Evolutionary conservation across 208 protist species (phyloP).

Genomic region (Trichomonas gallinae): DNA sequence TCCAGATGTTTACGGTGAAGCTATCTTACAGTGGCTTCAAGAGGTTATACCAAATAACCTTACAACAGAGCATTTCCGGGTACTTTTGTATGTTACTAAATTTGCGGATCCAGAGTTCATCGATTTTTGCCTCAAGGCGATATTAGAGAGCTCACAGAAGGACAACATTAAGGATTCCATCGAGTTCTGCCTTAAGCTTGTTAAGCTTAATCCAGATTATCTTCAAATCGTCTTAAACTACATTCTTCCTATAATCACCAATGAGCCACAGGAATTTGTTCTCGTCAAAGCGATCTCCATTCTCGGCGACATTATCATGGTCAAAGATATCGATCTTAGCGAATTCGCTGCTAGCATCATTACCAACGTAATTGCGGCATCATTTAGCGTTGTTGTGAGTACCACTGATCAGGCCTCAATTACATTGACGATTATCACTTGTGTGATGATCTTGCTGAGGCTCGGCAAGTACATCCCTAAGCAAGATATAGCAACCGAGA

Average conservation of each 20-base stretch:
- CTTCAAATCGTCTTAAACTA: neutral
- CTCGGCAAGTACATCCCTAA: neutral
- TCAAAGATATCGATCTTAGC: neutral
- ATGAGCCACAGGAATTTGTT: neutral
- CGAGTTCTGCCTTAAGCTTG: neutral
- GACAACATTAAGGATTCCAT: neutral
- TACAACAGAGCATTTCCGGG: neutral
- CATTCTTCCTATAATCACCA: neutral
- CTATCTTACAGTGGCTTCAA: neutral
- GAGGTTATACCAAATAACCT: neutral
- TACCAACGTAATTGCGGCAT: neutral
- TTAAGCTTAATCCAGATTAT: neutral
- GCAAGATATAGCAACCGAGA: neutral
- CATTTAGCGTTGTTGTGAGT: neutral
- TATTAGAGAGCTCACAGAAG: neutral
- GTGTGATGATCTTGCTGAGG: neutral
- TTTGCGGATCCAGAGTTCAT: neutral
- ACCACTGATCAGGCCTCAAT: too few species aligned
- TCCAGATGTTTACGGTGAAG: neutral
- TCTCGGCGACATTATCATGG: neutral
- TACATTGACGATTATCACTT: too few species aligned
- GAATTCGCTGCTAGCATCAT: neutral
- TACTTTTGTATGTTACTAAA: neutral
- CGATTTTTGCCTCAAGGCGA: neutral
- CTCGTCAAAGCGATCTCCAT: neutral